Evolutionary conservation across 768 basidiomycete genomes (phyloP).

Genomic region (Lactarius vividus): DNA sequence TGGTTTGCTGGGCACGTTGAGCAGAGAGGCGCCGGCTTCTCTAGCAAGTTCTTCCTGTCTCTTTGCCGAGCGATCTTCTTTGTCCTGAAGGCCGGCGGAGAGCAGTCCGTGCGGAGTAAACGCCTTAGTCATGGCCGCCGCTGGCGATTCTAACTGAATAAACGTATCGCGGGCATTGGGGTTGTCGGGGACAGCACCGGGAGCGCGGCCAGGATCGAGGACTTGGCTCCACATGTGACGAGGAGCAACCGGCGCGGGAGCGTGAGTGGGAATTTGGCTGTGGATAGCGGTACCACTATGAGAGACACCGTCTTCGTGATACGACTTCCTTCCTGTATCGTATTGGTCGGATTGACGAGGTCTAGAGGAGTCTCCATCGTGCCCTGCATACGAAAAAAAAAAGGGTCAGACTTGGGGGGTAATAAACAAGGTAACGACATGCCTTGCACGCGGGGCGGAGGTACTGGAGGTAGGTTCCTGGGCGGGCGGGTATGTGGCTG

Average conservation of each 20-base stretch:
- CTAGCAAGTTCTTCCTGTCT: conserved; percentile 91
- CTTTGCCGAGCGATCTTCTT: conserved; percentile 93
- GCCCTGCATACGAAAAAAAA: conserved; percentile 32
- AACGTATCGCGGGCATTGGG: conserved; percentile 50
- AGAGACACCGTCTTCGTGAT: conserved; percentile 48
- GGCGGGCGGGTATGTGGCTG: conserved; percentile 22
- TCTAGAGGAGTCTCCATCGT: conserved; percentile 38
- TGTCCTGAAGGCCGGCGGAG: conserved; percentile 92
- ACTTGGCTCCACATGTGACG: conserved; percentile 88
- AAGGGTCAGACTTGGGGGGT: conserved; percentile 5
- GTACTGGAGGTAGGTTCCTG: conserved; percentile 30
- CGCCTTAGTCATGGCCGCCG: conserved; percentile 83
- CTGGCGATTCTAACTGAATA: conserved; percentile 70
- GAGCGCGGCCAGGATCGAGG: conserved; percentile 63
- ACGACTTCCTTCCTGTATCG: conserved; percentile 50
- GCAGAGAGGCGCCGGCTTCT: conserved; percentile 85
- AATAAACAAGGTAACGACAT: neutral
- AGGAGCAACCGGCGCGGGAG: conserved; percentile 43
- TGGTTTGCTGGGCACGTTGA: conserved; percentile 95
- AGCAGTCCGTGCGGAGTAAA: conserved; percentile 94
- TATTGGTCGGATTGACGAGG: conserved; percentile 57
- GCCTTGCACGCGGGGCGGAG: conserved; percentile 23
- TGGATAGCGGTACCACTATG: conserved; percentile 10
- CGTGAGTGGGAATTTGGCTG: conserved; percentile 22
- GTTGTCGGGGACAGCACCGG: conserved; percentile 39